Evolutionary conservation across 2,329 filamentous ascomycete genomes (phyloP).

Genomic region (Myriosclerotinia scirpicola): DNA sequence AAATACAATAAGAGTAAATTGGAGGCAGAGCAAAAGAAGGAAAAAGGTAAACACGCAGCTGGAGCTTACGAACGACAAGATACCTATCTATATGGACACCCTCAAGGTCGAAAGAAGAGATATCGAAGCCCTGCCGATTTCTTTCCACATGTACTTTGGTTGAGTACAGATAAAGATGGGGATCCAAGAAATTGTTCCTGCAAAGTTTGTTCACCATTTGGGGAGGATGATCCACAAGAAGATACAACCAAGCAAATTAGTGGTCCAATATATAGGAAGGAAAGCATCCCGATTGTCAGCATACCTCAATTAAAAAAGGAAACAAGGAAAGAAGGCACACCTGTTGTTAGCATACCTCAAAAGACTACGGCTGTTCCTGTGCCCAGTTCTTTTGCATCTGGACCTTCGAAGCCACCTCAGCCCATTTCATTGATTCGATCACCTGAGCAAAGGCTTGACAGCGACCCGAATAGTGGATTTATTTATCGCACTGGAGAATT

Average conservation of each 20-base stretch:
- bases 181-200: constrained; percentile 56
- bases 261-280: constrained; percentile 26
- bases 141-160: constrained; percentile 59
- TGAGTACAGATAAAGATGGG: constrained; percentile 52
- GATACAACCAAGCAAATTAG: constrained; percentile 31
- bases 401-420: constrained; percentile 25
- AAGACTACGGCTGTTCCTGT: not conserved
- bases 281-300: constrained; percentile 17
- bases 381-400: not conserved
- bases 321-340: constrained; percentile 18
- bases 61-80: constrained; percentile 56
- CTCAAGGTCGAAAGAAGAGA: constrained; percentile 55
- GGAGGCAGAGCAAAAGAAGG: constrained; percentile 42
- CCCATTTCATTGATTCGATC: constrained; percentile 19
- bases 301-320: constrained; percentile 26
- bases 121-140: constrained; percentile 60
- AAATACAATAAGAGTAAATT: constrained; percentile 50
- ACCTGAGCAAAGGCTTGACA: constrained; percentile 52
- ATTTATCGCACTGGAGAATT: constrained; percentile 55
- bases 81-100: constrained; percentile 61
- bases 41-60: constrained; percentile 46
- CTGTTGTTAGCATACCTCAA: constrained; percentile 11
- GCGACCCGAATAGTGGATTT: constrained; percentile 47
- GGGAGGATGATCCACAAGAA: constrained; percentile 43
- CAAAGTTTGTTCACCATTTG: constrained; percentile 56